phyloP scores from a whole-genome alignment of 2,329 filamentous ascomycete genomes.

The Ophiostoma piceae region DNA sequence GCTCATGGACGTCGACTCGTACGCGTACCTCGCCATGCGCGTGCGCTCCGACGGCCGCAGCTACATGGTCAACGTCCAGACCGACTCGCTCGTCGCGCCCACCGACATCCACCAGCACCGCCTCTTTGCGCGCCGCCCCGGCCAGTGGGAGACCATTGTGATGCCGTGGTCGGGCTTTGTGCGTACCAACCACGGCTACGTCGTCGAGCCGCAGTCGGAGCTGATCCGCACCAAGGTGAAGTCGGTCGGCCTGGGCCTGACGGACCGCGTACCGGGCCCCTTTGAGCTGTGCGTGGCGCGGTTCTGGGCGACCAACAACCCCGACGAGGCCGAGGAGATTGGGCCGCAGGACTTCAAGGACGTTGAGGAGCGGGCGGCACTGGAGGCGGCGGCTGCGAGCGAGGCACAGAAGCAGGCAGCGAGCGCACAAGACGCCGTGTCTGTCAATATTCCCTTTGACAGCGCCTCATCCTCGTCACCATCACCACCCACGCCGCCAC shows the following conservation, averaged over 20 bases:
- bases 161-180: slow-evolving; percentile 92
- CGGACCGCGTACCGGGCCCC: slow-evolving; percentile 79
- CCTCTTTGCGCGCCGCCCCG: slow-evolving; percentile 69
- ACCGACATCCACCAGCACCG: slow-evolving; percentile 96
- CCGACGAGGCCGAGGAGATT: slow-evolving; percentile 35
- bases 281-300: slow-evolving; percentile 82
- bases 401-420: not conserved
- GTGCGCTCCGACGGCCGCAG: slow-evolving; percentile 85
- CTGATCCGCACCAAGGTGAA: slow-evolving; percentile 80
- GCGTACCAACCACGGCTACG: slow-evolving; percentile 84
- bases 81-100: slow-evolving; percentile 76
- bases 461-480: not conserved
- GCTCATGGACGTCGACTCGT: slow-evolving; percentile 85
- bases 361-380: slow-evolving; percentile 15
- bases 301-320: slow-evolving; percentile 83
- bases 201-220: slow-evolving; percentile 88
- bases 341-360: slow-evolving; percentile 27
- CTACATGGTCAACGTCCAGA: slow-evolving; percentile 94
- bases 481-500: not conserved
- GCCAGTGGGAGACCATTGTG: slow-evolving; percentile 91
- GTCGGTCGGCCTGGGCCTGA: slow-evolving; percentile 81
- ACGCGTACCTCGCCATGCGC: slow-evolving; percentile 78
- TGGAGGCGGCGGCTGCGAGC: not conserved
- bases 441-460: not conserved
- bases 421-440: not conserved